Conservation (phyloP, 2,329 filamentous ascomycete species). For the Neobulgaria alba region DNA sequence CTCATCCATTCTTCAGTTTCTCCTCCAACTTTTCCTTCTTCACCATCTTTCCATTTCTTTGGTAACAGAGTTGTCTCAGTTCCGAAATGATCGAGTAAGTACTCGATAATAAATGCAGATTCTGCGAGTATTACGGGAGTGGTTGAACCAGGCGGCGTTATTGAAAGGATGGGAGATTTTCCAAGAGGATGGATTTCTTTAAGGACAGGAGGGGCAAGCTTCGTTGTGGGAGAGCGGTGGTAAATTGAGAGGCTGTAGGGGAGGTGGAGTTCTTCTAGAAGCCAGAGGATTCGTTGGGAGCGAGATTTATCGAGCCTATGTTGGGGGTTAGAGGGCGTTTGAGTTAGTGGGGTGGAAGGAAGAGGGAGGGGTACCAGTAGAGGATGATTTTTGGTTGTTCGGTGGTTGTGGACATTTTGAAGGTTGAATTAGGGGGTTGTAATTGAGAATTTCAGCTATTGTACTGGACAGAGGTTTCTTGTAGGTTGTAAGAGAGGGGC, state of each 20-base stretch:
- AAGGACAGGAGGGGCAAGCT: constrained; percentile 67
- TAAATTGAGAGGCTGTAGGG: constrained; percentile 74
- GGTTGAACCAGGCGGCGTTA: constrained; percentile 38
- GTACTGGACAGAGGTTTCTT: too few species aligned
- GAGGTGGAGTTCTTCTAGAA: constrained; percentile 61
- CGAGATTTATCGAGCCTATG: constrained; percentile 28
- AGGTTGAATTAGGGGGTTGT: too few species aligned
- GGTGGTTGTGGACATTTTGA: too few species aligned
- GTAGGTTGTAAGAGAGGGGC: too few species aligned
- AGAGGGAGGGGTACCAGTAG: constrained; percentile 38
- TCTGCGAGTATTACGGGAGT: constrained; percentile 64
- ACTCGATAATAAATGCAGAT: constrained; percentile 73
- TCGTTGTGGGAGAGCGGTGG: constrained; percentile 54
- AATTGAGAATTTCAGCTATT: too few species aligned
- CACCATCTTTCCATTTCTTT: constrained; percentile 46
- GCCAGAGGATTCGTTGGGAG: constrained; percentile 60
- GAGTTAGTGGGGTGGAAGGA: too few species aligned
- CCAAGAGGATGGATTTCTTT: constrained; percentile 75
- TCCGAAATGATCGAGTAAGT: constrained; percentile 60
- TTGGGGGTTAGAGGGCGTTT: too few species aligned
- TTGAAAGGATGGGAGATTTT: constrained; percentile 71
- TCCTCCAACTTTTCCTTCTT: constrained; percentile 47
- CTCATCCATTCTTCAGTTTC: constrained; percentile 54
- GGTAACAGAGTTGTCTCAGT: constrained; percentile 41
- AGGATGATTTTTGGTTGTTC: constrained; percentile 41